Conservation (phyloP, 1,139 yeast genomes). For the Yamadazyma atlantica region DNA sequence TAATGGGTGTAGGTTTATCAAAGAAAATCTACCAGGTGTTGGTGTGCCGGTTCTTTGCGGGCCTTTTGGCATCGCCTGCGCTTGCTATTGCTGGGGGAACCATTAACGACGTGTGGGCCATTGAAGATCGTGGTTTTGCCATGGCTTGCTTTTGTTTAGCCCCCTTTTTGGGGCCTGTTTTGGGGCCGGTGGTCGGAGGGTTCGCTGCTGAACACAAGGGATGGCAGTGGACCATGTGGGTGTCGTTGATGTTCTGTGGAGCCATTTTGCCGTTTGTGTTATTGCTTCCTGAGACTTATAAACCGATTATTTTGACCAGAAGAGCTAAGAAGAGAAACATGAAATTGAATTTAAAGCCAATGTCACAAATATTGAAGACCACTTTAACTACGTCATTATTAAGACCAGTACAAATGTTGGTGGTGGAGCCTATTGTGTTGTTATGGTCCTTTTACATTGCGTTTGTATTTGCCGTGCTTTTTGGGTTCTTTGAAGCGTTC, state of each 20-base stretch:
- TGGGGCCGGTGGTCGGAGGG: slow-evolving; percentile 83
- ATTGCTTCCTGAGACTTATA: slow-evolving; percentile 69
- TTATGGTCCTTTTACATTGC: slow-evolving; percentile 68
- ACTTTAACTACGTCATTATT: slow-evolving; percentile 40
- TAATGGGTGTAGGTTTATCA: slow-evolving; percentile 73
- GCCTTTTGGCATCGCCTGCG: slow-evolving; percentile 81
- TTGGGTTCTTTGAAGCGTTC: slow-evolving; percentile 76
- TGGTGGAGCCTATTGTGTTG: slow-evolving; percentile 68
- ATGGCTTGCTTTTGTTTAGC: slow-evolving; percentile 69
- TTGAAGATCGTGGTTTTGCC: slow-evolving; percentile 60
- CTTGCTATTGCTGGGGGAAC: slow-evolving; percentile 88
- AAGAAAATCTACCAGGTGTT: slow-evolving; percentile 56
- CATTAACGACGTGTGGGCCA: slow-evolving; percentile 66
- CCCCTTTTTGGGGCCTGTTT: slow-evolving; percentile 77
- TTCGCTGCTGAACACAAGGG: slow-evolving; percentile 66
- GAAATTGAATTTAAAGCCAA: slow-evolving; percentile 35
- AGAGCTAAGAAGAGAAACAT: slow-evolving; percentile 63
- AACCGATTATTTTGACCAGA: slow-evolving; percentile 53
- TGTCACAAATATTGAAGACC: slow-evolving; percentile 12
- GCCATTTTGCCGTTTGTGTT: slow-evolving; percentile 56
- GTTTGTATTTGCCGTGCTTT: slow-evolving; percentile 70
- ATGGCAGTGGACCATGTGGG: slow-evolving; percentile 82
- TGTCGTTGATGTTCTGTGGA: slow-evolving; percentile 71
- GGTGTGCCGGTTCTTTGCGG: slow-evolving; percentile 76
- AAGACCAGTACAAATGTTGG: slow-evolving; percentile 64